Conservation (phyloP, 1,139 yeast species). For the Schizosaccharomyces versatilis region DNA sequence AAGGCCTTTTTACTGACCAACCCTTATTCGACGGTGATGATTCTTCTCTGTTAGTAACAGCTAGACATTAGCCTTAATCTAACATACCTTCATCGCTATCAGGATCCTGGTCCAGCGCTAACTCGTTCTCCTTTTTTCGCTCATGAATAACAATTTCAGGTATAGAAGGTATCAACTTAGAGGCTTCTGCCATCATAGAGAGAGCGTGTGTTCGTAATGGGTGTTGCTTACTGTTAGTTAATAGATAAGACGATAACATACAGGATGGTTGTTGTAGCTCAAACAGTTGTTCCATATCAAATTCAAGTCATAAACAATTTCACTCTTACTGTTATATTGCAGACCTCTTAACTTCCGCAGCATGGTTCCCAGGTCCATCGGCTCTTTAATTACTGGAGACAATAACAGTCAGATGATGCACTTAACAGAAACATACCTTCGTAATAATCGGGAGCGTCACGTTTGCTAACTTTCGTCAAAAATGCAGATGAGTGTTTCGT, state of each 20-base stretch:
- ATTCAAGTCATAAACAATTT: constrained; percentile 81
- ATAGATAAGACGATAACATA: background rate
- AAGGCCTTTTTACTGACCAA: background rate
- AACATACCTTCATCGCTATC: constrained; percentile 1
- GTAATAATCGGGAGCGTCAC: constrained; percentile 56
- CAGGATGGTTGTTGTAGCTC: constrained; percentile 84
- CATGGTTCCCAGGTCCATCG: constrained; percentile 92
- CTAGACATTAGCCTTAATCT: background rate
- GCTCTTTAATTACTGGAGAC: constrained; percentile 37
- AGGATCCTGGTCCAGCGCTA: background rate
- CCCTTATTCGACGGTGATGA: too few relatives aligned
- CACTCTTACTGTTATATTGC: constrained; percentile 64
- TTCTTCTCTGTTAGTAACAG: too few relatives aligned
- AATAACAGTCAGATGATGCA: background rate
- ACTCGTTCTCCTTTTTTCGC: background rate
- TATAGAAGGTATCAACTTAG: background rate
- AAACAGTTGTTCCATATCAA: constrained; percentile 89
- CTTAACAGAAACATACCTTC: background rate
- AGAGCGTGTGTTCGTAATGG: background rate
- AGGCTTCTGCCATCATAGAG: background rate
- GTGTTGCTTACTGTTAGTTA: background rate
- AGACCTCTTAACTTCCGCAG: constrained; percentile 66
- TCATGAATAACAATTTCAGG: background rate
- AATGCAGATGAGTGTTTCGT: constrained; percentile 96
- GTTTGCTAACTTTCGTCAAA: constrained; percentile 74